Conservation (phyloP, 257 asterid genomes). For the Petunia secreta region DNA sequence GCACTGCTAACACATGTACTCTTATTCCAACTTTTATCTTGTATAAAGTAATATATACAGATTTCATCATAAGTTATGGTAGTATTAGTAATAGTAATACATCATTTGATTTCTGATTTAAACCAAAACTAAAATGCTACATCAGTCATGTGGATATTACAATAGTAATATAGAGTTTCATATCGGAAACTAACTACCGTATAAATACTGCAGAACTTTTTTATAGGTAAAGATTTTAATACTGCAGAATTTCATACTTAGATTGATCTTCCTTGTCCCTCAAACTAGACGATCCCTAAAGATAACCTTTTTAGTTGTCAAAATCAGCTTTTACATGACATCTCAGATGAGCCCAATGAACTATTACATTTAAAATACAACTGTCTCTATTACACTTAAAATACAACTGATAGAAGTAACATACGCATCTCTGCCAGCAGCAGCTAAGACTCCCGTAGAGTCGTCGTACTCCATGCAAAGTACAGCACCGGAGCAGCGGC, state of each 20-base stretch:
- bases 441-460: slow-evolving; percentile 86
- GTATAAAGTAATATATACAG: background rate
- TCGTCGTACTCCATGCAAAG: slow-evolving; percentile 97
- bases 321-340: background rate
- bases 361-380: background rate
- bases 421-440: slow-evolving; percentile 94
- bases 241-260: background rate
- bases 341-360: slow-evolving; percentile 17
- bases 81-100: background rate
- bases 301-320: background rate
- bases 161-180: background rate
- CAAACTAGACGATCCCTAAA: background rate
- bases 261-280: background rate
- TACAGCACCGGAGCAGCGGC: slow-evolving; percentile 87
- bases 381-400: background rate
- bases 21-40: background rate
- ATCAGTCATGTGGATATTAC: background rate
- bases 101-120: background rate
- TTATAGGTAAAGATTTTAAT: background rate
- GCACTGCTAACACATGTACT: background rate
- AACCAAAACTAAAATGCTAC: slow-evolving; percentile 7
- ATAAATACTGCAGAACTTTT: background rate
- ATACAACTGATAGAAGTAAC: slow-evolving; percentile 36
- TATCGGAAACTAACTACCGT: background rate
- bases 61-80: background rate